phyloP scores from a whole-genome alignment of 1,284 basidiomycete genomes.

The Trichosporon ovoides region DNA sequence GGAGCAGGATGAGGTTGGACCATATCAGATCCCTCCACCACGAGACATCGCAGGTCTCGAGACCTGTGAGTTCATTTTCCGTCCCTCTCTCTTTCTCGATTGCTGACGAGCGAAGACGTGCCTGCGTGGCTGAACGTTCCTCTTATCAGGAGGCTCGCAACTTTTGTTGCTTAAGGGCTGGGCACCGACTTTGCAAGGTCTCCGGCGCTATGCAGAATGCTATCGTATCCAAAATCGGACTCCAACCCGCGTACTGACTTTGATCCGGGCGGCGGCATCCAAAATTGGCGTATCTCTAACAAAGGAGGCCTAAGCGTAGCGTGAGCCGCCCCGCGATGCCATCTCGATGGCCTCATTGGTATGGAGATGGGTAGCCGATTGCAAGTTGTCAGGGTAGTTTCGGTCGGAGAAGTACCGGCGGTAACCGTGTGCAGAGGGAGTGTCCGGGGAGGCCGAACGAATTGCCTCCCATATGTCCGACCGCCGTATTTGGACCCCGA shows the following conservation, averaged over 20 bases:
- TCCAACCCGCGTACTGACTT: background rate
- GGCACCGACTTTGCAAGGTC: background rate
- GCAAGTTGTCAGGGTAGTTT: background rate
- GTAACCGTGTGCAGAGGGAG: slow-evolving; percentile 7
- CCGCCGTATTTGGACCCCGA: slow-evolving; percentile 37
- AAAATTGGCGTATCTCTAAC: slow-evolving; percentile 4
- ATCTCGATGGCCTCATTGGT: background rate
- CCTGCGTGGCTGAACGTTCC: slow-evolving; percentile 40
- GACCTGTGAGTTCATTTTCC: slow-evolving; percentile 39
- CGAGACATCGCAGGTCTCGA: slow-evolving; percentile 47
- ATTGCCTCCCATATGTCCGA: slow-evolving; percentile 40
- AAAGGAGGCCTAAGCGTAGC: background rate
- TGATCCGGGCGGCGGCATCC: background rate
- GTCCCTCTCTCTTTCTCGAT: background rate
- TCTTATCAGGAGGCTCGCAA: slow-evolving; percentile 36
- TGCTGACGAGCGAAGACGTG: slow-evolving; percentile 29
- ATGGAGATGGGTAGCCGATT: too few species aligned
- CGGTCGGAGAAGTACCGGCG: background rate
- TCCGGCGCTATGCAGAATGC: background rate
- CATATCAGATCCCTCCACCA: slow-evolving; percentile 50
- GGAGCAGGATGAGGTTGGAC: slow-evolving; percentile 90
- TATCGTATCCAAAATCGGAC: background rate
- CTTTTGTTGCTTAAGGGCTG: slow-evolving; percentile 28
- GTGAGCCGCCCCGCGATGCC: background rate
- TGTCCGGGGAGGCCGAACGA: background rate